Evolutionary conservation across 108 stramenopile genomes (phyloP), one percentile per base, ranked within the genome.

Genomic region (Discostella stelligeroides): DNA sequence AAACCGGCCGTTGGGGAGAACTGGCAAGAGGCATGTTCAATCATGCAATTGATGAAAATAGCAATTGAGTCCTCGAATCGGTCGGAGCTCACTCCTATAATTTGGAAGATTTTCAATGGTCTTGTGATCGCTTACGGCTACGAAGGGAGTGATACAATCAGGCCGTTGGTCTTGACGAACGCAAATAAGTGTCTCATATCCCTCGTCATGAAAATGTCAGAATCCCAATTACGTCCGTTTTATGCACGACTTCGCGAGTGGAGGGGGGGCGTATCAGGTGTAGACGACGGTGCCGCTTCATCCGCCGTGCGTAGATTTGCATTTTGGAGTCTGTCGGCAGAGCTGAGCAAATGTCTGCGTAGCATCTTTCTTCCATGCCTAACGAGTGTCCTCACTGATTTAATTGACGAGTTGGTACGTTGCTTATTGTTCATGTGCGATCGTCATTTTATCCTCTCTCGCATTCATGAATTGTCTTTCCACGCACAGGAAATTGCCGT

Each of bases 311-410:
- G 76, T 18, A 62, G 87, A 24, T 63, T 56, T 57, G 89, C 86
- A 17, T 95, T 92, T 67, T 95, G 94, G 94, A 82, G 70, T 54
- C 56, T 95, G 28, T 91, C 88, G 5, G 79, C 88, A 14, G 70
- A 65, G 34, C 63, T 95, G 60, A 79, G 76, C 54, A 78, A 80
- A 60, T 71, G 75, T 20, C 65, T 95, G 23, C 79, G 81, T 54
- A 78, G 86, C 14, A 92, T 95, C 42, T 93, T 92, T 63, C 65
- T 95, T 9, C 89, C 95, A 15, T 93, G 89, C 64, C 66, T 95
- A 49, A 71, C 81, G n/a, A 82, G 82, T 41, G 85, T 86, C 10
- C 83, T 90, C 41, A 49, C 73, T 10, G 95, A 92, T 63, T 82
- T 82, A 7, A 74, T 89, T 15, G 81, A 88, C 39, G 92, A 92